These are phyloP conservation scores for Pelargonium fulgidum DNA, from an alignment of 441 rosid genomes.

Conservation along the genomic window DNA sequence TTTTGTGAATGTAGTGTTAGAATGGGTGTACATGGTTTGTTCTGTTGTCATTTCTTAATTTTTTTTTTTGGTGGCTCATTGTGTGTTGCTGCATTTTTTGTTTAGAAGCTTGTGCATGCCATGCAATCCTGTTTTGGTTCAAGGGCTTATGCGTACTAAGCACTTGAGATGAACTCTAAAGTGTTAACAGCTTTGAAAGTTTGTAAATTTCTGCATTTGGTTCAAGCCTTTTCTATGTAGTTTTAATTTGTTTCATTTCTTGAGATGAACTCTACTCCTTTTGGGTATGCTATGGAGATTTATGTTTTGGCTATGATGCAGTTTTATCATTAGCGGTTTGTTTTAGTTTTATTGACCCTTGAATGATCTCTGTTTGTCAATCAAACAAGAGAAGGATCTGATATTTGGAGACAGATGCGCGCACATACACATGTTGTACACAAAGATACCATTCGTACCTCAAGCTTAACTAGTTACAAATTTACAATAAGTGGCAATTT, in stretches of 20 bases:
- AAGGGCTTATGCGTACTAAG: too few relatives aligned
- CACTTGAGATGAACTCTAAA: too few relatives aligned
- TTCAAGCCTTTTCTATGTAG: background rate
- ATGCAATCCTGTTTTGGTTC: background rate
- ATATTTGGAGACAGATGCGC: too few relatives aligned
- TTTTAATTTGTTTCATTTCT: background rate
- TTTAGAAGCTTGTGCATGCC: background rate
- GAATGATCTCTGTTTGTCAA: too few relatives aligned
- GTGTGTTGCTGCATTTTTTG: background rate
- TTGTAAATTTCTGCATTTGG: background rate
- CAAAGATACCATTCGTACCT: too few relatives aligned
- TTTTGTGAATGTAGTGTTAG: background rate
- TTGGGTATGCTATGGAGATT: background rate
- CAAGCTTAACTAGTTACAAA: too few relatives aligned
- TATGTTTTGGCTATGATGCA: background rate
- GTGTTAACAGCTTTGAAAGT: background rate
- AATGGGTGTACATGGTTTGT: background rate
- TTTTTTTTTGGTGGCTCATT: background rate
- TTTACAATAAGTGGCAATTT: too few relatives aligned
- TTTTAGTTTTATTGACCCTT: too few relatives aligned
- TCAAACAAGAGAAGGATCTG: too few relatives aligned
- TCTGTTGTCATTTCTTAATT: background rate
- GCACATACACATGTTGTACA: too few relatives aligned
- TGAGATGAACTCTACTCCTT: background rate
- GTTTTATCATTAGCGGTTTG: too few relatives aligned